Conservation (phyloP, 331 rosid genomes). For the Ulmus americana region DNA sequence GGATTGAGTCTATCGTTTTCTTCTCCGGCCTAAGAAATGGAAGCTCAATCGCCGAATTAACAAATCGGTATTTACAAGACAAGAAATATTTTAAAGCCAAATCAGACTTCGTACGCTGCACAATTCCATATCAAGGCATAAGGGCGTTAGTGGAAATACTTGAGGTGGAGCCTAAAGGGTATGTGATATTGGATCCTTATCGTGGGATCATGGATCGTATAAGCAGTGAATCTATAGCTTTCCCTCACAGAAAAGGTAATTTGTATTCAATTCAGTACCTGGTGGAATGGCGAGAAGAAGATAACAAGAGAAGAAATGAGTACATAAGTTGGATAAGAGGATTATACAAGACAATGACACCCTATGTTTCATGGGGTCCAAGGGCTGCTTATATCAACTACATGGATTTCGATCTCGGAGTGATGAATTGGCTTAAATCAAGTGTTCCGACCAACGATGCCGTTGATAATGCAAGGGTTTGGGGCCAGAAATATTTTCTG, state of each 20-base stretch:
- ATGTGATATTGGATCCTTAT: constrained; percentile 55
- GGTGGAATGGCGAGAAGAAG: constrained; percentile 50
- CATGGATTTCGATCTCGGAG: constrained; percentile 67
- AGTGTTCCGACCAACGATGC: constrained; percentile 14
- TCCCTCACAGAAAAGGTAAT: constrained; percentile 69
- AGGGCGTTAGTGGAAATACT: constrained; percentile 34
- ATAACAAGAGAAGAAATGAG: constrained; percentile 32
- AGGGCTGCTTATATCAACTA: constrained; percentile 76
- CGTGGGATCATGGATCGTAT: constrained; percentile 59
- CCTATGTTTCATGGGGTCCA: constrained; percentile 60
- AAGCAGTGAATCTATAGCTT: constrained; percentile 60
- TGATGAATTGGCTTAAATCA: constrained; percentile 25
- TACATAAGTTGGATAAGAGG: constrained; percentile 59
- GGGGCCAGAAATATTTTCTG: constrained; percentile 79
- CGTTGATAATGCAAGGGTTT: constrained; percentile 42
- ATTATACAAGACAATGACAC: constrained; percentile 51
- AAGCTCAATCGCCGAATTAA: constrained; percentile 39
- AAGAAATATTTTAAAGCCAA: constrained; percentile 63
- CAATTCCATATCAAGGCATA: constrained; percentile 41
- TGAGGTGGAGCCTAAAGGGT: constrained; percentile 56
- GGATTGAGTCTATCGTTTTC: constrained; percentile 63
- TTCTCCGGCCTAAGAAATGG: constrained; percentile 49
- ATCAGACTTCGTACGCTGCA: constrained; percentile 49
- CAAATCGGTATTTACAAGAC: constrained; percentile 37
- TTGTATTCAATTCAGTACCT: constrained; percentile 56